Conservation (phyloP, 1,139 yeast species). For the Debaryomyces robertsiae region DNA sequence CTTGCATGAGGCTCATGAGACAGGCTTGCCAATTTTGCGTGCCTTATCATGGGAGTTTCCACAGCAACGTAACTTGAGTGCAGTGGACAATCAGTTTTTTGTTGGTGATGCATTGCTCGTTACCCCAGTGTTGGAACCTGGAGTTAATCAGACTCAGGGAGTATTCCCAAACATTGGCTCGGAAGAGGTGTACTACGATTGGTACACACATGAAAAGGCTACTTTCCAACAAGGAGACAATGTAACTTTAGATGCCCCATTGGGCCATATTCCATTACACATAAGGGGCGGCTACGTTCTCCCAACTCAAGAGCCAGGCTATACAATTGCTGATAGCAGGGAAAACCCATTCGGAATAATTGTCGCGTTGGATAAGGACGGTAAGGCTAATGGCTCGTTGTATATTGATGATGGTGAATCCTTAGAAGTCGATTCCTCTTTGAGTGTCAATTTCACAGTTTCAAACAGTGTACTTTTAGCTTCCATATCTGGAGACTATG, state of each 20-base stretch:
- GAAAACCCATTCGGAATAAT: conserved; percentile 30
- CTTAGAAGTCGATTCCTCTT: conserved; percentile 19
- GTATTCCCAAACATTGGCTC: conserved; percentile 25
- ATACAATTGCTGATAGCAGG: conserved; percentile 31
- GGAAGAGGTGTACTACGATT: conserved; percentile 33
- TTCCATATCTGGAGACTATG: conserved; percentile 23
- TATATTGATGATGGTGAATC: conserved; percentile 34
- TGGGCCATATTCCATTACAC: conserved; percentile 26
- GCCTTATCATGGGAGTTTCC: conserved; percentile 27
- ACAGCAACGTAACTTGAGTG: conserved; percentile 17
- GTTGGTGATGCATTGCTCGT: conserved; percentile 29
- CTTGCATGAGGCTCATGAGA: conserved; percentile 23
- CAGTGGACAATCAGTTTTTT: conserved; percentile 25
- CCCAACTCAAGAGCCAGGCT: conserved; percentile 33
- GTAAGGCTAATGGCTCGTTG: conserved; percentile 22
- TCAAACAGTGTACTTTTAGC: conserved; percentile 18
- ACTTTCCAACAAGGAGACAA: conserved; percentile 24
- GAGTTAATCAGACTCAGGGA: conserved; percentile 26
- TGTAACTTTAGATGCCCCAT: conserved; percentile 25
- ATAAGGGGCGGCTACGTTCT: conserved; percentile 24
- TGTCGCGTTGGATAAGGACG: conserved; percentile 27
- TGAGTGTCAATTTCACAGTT: conserved; percentile 23
- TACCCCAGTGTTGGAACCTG: conserved; percentile 27
- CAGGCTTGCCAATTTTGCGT: conserved; percentile 25
- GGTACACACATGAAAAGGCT: conserved; percentile 29